Base-by-base conservation (phyloP, 768 basidiomycete genomes). In the Amanita pallidorosea region DNA sequence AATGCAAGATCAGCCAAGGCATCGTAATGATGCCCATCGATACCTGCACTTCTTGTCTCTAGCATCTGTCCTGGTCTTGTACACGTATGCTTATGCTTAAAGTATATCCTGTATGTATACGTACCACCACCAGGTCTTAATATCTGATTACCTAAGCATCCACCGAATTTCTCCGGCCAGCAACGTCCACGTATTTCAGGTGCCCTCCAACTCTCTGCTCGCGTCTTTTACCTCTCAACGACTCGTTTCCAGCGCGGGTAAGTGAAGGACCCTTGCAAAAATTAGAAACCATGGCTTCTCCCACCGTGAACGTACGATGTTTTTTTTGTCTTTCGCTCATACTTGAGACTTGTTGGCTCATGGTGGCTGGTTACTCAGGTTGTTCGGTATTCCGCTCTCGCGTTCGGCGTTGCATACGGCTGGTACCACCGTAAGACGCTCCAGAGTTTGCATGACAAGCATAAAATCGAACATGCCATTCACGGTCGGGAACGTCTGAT, bases 401-500 rank as follows among this genome's bases (percentile, higher is more conserved):
- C 85, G 56, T 75, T 81, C 38, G 95, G 95, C 63, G 77, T 95
- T 57, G 68, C 82, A 64, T 98, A 97, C 66, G 95, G 95, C 63
- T 83, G 94, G 66, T 81, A 81, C 62, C 94, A 97, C 74, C 86
- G 88, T 62, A 81, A 87, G 61, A 86, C 93, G 61, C 70, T 99
- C 57, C 92, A 95, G 72, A 76, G 80, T 55, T 71, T 78, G 49
- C 80, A 89, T 64, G 82, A 95, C 67, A 70, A 79, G 54, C 78
- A 85, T 57, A 88, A 86, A 67, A 75, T 82, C 54, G 75, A 83
- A 56, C 77, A 81, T 62, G 86, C 83, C 49, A 69, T 80, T 40
- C 84, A 89, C 60, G 79, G 77, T 57, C 73, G 88, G 59, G 79
- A 89, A 62, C 76, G 80, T 55, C 64, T 96, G 63, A 79, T 97